Percentiles rank a stretch among this genome's conserved stretches.
Evolutionary conservation across 331 rosid genomes (phyloP).

Genomic region (Quercus lobata): DNA sequence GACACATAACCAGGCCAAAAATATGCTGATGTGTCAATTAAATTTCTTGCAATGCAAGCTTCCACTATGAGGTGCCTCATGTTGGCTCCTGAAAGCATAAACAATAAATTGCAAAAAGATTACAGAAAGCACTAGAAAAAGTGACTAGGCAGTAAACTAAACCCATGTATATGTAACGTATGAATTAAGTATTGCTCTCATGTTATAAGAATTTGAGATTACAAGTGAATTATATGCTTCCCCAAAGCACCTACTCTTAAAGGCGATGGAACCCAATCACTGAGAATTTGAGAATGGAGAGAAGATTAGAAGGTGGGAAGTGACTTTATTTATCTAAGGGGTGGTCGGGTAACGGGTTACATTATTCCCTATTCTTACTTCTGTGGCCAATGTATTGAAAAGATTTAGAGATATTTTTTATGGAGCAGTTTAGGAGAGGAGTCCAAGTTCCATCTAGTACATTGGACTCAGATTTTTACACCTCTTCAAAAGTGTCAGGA

Average conservation of each 20-base stretch:
- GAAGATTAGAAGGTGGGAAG: too few species aligned
- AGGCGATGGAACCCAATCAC: background rate
- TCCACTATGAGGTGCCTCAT: constrained; percentile 82
- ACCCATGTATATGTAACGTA: background rate
- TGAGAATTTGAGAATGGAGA: too few species aligned
- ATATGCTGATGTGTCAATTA: constrained; percentile 66
- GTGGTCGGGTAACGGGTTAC: too few species aligned
- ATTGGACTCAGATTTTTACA: too few species aligned
- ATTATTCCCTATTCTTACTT: too few species aligned
- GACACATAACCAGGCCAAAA: constrained; percentile 69
- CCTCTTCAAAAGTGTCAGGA: too few species aligned
- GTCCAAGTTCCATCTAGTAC: too few species aligned
- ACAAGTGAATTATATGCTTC: constrained; percentile 14
- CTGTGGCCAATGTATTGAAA: too few species aligned
- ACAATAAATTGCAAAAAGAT: constrained; percentile 20
- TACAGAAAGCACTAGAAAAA: constrained; percentile 8
- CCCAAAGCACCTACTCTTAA: constrained; percentile 42
- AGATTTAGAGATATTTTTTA: too few species aligned
- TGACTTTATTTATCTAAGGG: too few species aligned
- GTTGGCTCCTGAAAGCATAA: constrained; percentile 55
- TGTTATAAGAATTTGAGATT: constrained; percentile 12
- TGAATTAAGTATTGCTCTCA: constrained; percentile 11
- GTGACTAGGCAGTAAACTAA: background rate
- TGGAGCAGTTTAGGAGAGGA: too few species aligned
- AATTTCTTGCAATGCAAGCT: constrained; percentile 75